Evolutionary conservation across 1,139 yeast species (phyloP), one percentile per base, ranked within the genome.

Genomic region (Trichomonascaceae sp.): DNA sequence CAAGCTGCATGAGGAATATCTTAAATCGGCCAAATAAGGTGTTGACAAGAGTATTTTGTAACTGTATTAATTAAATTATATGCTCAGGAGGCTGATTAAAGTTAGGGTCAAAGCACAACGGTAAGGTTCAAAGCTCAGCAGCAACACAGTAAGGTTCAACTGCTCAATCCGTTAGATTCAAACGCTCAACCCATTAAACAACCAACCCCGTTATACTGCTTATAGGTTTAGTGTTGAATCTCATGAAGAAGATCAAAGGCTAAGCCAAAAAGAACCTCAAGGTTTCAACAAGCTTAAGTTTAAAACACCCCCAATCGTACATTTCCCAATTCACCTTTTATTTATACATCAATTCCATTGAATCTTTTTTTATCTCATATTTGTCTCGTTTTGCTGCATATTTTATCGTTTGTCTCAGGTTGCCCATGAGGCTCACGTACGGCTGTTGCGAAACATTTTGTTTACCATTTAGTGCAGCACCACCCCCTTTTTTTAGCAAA

Each of bases 1-100:
- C 66, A 90, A 90, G 74, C 77, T 91, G 46, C 82, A 90, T 67
- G 82, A 84, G 43, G 90, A 86, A 65, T 88, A 81, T 55, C 50
- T 59, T 12, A 43, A 38, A 32, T 17, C 17, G 44, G 15, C 38
- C 17, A 20, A 36, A 19, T 24, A 45, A 39, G 24, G 10, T 17
- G 5, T 27, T 27, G 5, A 2, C 32, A 27, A 7, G 10, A 27
- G 32, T 2, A 10, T 27, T 8, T 27, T 27, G 32, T 27, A 27
- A 27, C 32, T n/a, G 41, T 20, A 43, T 43, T 43, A 43, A 43
- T 43, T 20, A 22, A 20, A 13, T 18, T n/a, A n/a, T n/a, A n/a
- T n/a, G n/a, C n/a, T n/a, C n/a, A n/a, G n/a, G n/a, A n/a, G n/a
- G n/a, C n/a, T n/a, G n/a, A n/a, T n/a, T n/a, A n/a, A n/a, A n/a